phyloP scores from a whole-genome alignment of 495 filamentous ascomycete species.

The Haplographium delicatum region DNA sequence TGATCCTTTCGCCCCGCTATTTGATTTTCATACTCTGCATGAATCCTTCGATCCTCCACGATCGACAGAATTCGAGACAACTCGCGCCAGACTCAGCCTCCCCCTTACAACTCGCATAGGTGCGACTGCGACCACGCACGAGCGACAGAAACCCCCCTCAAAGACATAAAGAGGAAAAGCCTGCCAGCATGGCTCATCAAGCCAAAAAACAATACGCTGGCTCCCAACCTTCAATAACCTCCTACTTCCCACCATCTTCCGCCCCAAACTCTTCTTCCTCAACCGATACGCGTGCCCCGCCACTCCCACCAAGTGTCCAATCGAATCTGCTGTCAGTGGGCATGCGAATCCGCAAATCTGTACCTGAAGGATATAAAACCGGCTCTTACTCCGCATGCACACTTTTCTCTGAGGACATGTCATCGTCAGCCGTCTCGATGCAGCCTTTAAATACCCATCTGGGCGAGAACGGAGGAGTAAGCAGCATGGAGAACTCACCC shows the following conservation, averaged over 20 bases:
- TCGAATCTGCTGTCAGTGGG: constrained; percentile 79
- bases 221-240: constrained; percentile 24
- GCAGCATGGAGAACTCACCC: constrained; percentile 4
- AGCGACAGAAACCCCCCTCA: no score
- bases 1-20: background rate
- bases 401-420: constrained; percentile 38
- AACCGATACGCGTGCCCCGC: constrained; percentile 22
- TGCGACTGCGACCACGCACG: no score
- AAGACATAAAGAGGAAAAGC: background rate
- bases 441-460: no score
- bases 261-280: background rate
- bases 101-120: background rate
- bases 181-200: constrained; percentile 16
- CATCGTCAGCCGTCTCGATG: no score
- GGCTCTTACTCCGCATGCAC: constrained; percentile 40
- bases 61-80: background rate
- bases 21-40: no score
- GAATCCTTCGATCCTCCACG: background rate
- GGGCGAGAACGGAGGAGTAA: no score
- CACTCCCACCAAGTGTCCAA: constrained; percentile 60
- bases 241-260: constrained; percentile 17
- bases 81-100: background rate
- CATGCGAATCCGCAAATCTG: constrained; percentile 86
- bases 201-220: constrained; percentile 25
- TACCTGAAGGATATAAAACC: constrained; percentile 90